phyloP scores from a whole-genome alignment of 306 rosid genomes.

The barrel medic (Medicago truncatula) region DNA sequence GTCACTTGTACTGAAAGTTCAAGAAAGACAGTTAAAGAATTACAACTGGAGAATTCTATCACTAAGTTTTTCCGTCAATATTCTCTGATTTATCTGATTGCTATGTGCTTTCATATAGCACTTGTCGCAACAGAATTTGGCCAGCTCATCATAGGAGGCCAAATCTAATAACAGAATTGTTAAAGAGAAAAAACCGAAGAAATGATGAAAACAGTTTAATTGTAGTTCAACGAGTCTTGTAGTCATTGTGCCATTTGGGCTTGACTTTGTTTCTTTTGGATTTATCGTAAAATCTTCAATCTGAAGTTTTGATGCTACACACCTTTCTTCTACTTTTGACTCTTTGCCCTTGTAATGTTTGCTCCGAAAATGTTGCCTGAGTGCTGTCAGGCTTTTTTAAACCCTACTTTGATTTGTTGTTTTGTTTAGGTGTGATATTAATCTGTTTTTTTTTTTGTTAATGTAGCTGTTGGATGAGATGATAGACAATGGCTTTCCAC shows the following conservation, averaged over 20 bases:
- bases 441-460: constrained; percentile 28
- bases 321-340: constrained; percentile 18
- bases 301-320: neutral
- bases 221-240: too few relatives aligned
- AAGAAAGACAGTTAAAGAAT: too few relatives aligned
- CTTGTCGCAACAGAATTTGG: neutral
- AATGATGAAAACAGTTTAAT: neutral
- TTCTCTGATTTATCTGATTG: too few relatives aligned
- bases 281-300: neutral
- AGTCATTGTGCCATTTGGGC: too few relatives aligned
- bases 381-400: neutral
- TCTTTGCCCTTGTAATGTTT: neutral
- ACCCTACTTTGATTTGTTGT: constrained; percentile 1
- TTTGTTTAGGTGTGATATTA: constrained; percentile 21
- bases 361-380: constrained; percentile 4
- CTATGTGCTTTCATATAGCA: too few relatives aligned
- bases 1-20: too few relatives aligned
- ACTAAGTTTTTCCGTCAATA: too few relatives aligned
- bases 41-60: too few relatives aligned
- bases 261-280: too few relatives aligned
- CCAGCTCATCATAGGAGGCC: too few relatives aligned
- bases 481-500: constrained; percentile 99
- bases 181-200: neutral
- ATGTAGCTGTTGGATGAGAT: constrained; percentile 95
- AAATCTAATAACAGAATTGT: neutral